A percentile compares a stretch with the other conserved stretches of the same genome.
Evolutionary conservation across 495 filamentous ascomycete species (phyloP).

Genomic region (Hypoxylon intermedium): DNA sequence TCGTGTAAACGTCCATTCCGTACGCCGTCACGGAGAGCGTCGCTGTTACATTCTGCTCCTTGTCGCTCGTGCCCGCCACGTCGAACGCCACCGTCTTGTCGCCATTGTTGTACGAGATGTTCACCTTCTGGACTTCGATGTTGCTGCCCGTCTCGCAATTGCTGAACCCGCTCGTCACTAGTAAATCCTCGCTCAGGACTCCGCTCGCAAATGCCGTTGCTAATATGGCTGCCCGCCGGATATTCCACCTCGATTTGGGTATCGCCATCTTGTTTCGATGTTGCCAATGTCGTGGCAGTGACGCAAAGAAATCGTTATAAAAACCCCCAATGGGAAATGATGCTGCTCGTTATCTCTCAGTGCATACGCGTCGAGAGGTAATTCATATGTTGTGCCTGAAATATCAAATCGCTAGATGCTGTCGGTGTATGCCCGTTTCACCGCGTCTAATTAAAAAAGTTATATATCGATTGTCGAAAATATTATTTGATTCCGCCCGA

Average conservation of each 20-base stretch:
- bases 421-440: constrained; percentile 17
- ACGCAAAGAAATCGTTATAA: constrained; percentile 29
- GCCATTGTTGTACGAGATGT: constrained; percentile 79
- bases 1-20: constrained; percentile 80
- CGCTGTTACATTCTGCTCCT: constrained; percentile 82
- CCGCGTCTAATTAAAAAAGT: constrained; percentile 27
- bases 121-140: constrained; percentile 74
- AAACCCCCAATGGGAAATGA: constrained; percentile 10
- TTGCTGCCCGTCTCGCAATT: constrained; percentile 70
- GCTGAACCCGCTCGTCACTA: constrained; percentile 81
- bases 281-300: constrained; percentile 18
- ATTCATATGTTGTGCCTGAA: constrained; percentile 5
- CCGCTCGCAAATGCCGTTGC: constrained; percentile 45
- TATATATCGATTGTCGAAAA: constrained; percentile 28
- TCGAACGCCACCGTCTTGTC: constrained; percentile 80
- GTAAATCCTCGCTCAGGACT: constrained; percentile 68
- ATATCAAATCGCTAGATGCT: constrained; percentile 42
- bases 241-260: constrained; percentile 38
- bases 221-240: constrained; percentile 46
- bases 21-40: constrained; percentile 83
- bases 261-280: constrained; percentile 30
- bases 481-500: constrained; percentile 5
- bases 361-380: background rate
- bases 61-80: constrained; percentile 76
- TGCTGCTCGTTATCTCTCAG: constrained; percentile 16